Evolutionary conservation across 2,329 filamentous ascomycete species (phyloP).

Genomic region (Domatiomyces catenatus): DNA sequence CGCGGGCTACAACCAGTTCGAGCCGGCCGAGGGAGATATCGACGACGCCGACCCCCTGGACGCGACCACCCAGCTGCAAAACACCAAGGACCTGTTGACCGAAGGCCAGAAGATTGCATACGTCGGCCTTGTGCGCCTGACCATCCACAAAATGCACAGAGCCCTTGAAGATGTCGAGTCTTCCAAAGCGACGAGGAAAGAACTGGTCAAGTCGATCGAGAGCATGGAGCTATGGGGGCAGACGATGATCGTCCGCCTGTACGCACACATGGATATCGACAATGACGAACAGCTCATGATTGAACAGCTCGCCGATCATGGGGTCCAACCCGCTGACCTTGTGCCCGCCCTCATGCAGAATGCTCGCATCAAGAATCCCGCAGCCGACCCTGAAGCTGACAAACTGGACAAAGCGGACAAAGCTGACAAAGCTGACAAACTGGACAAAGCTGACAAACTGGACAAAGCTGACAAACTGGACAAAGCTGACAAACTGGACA

Average conservation of each 20-base stretch:
- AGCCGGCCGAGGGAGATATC: slow-evolving; percentile 39
- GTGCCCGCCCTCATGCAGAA: slow-evolving; percentile 82
- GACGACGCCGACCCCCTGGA: slow-evolving; percentile 74
- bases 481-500: not conserved
- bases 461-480: not conserved
- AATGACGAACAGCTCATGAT: slow-evolving; percentile 90
- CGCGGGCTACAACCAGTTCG: slow-evolving; percentile 37
- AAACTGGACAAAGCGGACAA: too few relatives aligned
- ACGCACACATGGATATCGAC: slow-evolving; percentile 92
- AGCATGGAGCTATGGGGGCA: slow-evolving; percentile 90
- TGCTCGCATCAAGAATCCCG: slow-evolving; percentile 79
- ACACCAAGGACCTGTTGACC: slow-evolving; percentile 86
- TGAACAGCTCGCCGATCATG: slow-evolving; percentile 85
- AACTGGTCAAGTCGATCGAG: slow-evolving; percentile 54
- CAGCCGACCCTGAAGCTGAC: slow-evolving; percentile 34
- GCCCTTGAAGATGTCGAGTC: slow-evolving; percentile 48
- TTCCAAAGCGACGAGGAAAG: slow-evolving; percentile 56
- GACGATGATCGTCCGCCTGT: slow-evolving; percentile 92
- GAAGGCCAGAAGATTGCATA: slow-evolving; percentile 94
- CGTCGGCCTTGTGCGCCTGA: slow-evolving; percentile 72
- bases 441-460: too few relatives aligned
- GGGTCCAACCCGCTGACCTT: slow-evolving; percentile 69
- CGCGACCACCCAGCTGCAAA: slow-evolving; percentile 76
- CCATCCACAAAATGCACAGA: slow-evolving; percentile 61
- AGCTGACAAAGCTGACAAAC: not conserved